These are phyloP conservation scores for Orobanche coerulescens DNA, from an alignment of 257 asterid species.

Conservation along the genomic window DNA sequence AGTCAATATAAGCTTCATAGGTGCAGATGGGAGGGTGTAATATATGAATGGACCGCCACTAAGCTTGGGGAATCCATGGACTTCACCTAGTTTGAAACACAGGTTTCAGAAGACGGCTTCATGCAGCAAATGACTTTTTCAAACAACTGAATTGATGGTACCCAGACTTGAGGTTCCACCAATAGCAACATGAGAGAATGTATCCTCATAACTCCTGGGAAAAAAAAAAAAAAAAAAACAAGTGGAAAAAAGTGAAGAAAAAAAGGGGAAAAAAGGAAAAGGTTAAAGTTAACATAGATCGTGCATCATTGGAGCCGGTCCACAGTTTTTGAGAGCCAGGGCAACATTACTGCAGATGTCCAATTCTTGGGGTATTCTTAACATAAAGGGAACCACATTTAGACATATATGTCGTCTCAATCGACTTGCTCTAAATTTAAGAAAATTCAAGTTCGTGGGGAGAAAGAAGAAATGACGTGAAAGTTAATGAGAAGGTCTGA, in stretches of 20 bases:
- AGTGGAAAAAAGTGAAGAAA: background rate
- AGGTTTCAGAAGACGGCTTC: background rate
- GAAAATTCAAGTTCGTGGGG: too few relatives aligned
- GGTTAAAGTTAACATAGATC: background rate
- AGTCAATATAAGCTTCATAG: background rate
- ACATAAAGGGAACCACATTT: background rate
- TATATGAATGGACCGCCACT: background rate
- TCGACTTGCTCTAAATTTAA: too few relatives aligned
- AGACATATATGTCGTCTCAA: too few relatives aligned
- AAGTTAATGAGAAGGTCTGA: background rate
- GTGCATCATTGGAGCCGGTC: background rate
- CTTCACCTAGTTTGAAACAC: background rate
- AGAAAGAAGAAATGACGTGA: background rate
- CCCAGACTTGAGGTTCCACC: conserved; percentile 7
- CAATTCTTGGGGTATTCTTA: background rate
- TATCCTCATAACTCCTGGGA: conserved; percentile 15
- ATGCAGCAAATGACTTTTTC: conserved; percentile 6
- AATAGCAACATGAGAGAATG: background rate
- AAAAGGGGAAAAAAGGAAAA: background rate
- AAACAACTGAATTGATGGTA: conserved; percentile 10
- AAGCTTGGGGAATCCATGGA: background rate
- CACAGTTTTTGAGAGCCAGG: background rate
- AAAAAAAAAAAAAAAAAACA: background rate
- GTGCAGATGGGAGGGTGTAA: background rate
- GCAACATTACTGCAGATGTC: background rate